Evolutionary conservation across 2,329 filamentous ascomycete species (phyloP), one percentile per base, ranked within the genome.

Genomic region (Botrytis fragariae): DNA sequence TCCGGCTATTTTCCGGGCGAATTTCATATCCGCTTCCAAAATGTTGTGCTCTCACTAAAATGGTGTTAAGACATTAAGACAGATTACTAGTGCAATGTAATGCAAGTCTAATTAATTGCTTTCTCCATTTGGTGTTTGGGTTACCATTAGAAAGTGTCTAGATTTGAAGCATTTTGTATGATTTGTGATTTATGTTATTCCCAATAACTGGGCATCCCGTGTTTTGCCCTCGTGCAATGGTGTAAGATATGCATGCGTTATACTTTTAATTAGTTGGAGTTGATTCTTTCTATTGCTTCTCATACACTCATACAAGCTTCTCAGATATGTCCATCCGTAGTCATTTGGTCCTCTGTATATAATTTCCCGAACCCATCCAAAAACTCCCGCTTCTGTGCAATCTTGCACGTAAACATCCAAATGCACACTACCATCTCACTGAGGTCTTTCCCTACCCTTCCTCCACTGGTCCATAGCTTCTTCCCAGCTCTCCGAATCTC

Each of bases 381-480:
- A 16, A 72, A 72, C 71, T 59, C 71, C 71, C 63, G 63, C 71
- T 72, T 35, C 48, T 67, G 51, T 71, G n/a, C 45, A 64, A 44
- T 54, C 32, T n/a, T 64, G 54, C 14, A 71, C 39, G 7, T 29
- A 65, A 57, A 68, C 42, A 18, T 37, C 22, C 29, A 59, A 60
- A 39, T 29, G n/a, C 39, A 68, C 48, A 57, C 45, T 72, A 12
- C 9, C 22, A 45, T 29, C 69, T 67, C 25, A 72, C 22, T 54
- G 39, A 35, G 20, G 29, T 59, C 68, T 74, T 64, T 78, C 75
- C 61, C 68, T 76, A 37, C 59, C 69, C 69, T 76, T 85, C 77
- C 86, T 84, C 92, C 93, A 94, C 54, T 82, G 82, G 75, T 88
- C 86, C 64, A 93, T 80, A 2, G 90, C 91, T 74, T 87, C 85